A percentile compares a stretch with the other conserved stretches of the same genome.
These are phyloP conservation scores for Eucalyptus virginea DNA, from an alignment of 345 rosid species.

Conservation along the genomic window DNA sequence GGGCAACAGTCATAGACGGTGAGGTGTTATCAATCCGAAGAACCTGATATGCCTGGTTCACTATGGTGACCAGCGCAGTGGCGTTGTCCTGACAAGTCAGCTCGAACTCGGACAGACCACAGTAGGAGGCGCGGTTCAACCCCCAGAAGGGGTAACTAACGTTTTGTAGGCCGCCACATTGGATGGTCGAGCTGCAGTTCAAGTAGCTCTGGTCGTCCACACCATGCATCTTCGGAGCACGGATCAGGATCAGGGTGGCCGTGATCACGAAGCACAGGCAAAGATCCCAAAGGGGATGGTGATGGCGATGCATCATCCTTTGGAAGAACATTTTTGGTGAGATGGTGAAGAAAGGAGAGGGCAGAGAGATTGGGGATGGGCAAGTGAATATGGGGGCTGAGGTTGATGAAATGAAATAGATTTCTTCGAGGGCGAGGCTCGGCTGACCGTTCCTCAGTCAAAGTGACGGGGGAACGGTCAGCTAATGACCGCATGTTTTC, in stretches of 20 bases:
- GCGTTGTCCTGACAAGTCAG: neutral
- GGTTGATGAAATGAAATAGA: neutral
- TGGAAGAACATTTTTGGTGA: neutral
- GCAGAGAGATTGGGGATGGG: neutral
- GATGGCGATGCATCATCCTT: neutral
- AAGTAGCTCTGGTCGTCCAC: neutral
- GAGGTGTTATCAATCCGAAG: neutral
- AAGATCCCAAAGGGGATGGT: neutral
- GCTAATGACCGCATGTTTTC: too few relatives aligned
- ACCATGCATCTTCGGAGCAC: neutral
- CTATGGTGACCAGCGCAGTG: neutral
- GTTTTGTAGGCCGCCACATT: neutral
- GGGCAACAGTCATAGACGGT: neutral
- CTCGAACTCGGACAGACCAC: neutral
- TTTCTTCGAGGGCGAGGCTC: too few relatives aligned
- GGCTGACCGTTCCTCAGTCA: too few relatives aligned
- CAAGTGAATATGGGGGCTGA: neutral
- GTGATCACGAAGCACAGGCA: neutral
- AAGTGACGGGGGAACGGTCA: too few relatives aligned
- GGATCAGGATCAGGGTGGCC: neutral
- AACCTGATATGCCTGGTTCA: neutral
- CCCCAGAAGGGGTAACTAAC: neutral
- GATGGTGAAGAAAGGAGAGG: neutral
- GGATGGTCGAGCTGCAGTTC: neutral
- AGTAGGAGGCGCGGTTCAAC: neutral